A percentile compares a stretch with the other conserved stretches of the same genome.
These are phyloP conservation scores for Rhizoclosmatium globosum DNA, from an alignment of 192 early-diverging fungal genomes.

Conservation along the genomic window DNA sequence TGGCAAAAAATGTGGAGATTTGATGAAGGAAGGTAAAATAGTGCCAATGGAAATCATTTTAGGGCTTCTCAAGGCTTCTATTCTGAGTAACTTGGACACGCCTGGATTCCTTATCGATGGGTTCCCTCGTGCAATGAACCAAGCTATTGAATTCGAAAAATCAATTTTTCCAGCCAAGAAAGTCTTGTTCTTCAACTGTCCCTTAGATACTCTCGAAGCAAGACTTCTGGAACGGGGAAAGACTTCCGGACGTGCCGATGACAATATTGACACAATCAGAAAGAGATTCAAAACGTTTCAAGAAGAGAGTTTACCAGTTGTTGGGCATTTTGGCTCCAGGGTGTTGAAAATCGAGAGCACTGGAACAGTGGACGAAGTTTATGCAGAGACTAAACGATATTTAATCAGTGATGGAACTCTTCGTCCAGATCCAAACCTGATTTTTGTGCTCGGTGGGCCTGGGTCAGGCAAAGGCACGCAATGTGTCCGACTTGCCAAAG, in stretches of 20 bases:
- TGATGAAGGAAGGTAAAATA: conserved; percentile 71
- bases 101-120: conserved; percentile 70
- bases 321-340: conserved; percentile 52
- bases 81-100: conserved; percentile 8
- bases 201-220: conserved; percentile 53
- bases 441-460: conserved; percentile 63
- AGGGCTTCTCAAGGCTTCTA: conserved; percentile 39
- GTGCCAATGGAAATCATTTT: conserved; percentile 54
- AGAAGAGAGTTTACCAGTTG: conserved; percentile 55
- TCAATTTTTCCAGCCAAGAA: conserved; percentile 45
- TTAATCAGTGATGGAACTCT: conserved; percentile 18
- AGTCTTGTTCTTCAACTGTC: conserved; percentile 57
- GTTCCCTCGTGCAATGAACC: conserved; percentile 69
- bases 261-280: conserved; percentile 64
- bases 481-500: conserved; percentile 56
- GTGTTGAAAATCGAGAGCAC: conserved; percentile 36
- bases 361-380: conserved; percentile 29
- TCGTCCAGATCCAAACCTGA: conserved; percentile 42
- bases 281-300: conserved; percentile 64
- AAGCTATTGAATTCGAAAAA: conserved; percentile 63
- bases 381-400: background rate
- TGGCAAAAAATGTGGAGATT: conserved; percentile 47
- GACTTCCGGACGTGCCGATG: conserved; percentile 61
- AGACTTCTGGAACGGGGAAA: conserved; percentile 66
- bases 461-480: conserved; percentile 65